Evolutionary conservation across 2,329 filamentous ascomycete genomes (phyloP), one percentile per base, ranked within the genome.

Genomic region (Cadophora luteo-olivacea): DNA sequence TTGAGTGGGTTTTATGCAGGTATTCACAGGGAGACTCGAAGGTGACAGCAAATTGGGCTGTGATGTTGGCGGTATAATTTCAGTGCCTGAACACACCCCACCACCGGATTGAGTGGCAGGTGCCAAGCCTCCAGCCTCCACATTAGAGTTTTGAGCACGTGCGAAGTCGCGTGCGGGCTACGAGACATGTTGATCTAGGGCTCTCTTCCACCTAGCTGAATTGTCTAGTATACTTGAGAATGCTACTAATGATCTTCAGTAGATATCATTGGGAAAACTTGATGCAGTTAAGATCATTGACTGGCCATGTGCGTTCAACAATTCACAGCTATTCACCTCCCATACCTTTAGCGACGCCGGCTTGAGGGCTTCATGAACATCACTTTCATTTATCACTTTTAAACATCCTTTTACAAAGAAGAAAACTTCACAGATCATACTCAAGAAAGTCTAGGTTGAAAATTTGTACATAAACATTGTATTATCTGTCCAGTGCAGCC

Each of bases 61-160:
- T 33, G 45, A 57, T 51, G 62, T 61, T 65, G 65, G 61, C 54
- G 48, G 48, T 58, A 48, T 61, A 29, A 45, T 45, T 55, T 25
- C 8, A 64, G 61, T 65, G 61, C 54, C 67, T 69, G 64, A 66
- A 64, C 61, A 22, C 29, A 54, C 65, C 65, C 65, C 65, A 67
- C 65, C 65, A 67, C 51, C 65, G 45, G 52, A 25, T 63, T 57
- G 22, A 45, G 61, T 25, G 32, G 22, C 24, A 61, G 55, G 25
- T 51, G 65, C 57, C 65, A 49, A 55, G 58, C 29, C 48, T 29
- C 60, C 57, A 57, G 48, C 65, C 58, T 33, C 24, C 51, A n/a
- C 19, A 22, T 63, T 49, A 16, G 24, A 54, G 16, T 38, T 38
- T 48, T 9, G 29, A 33, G 60, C 60, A 64, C 64, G 64, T 61